Evolutionary conservation across 306 rosid genomes (phyloP).

Genomic region (Malus asiatica): DNA sequence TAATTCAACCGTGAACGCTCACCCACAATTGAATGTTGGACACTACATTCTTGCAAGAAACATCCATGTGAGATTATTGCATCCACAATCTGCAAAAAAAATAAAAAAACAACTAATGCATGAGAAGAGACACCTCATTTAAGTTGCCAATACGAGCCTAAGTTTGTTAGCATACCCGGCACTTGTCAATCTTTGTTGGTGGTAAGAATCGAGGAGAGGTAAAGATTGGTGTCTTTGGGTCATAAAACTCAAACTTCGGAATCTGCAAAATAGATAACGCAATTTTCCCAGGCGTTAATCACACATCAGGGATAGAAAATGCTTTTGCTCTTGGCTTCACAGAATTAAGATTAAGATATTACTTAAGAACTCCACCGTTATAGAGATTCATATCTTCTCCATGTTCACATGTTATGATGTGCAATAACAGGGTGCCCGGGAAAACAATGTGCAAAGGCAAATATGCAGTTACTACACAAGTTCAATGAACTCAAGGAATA

Average conservation of each 20-base stretch:
- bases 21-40: constrained; percentile 70
- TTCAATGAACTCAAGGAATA: neutral
- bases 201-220: constrained; percentile 93
- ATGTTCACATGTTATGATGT: neutral
- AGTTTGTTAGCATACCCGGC: constrained; percentile 44
- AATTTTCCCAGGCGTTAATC: constrained; percentile 12
- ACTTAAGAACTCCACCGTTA: neutral
- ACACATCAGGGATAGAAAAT: constrained; percentile 10
- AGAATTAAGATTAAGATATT: neutral
- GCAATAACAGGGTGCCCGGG: neutral
- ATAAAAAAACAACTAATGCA: constrained; percentile 19
- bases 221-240: constrained; percentile 78
- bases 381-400: neutral
- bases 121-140: constrained; percentile 11
- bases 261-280: constrained; percentile 32
- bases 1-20: constrained; percentile 80
- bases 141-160: neutral
- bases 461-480: neutral
- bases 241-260: constrained; percentile 73
- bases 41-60: constrained; percentile 60
- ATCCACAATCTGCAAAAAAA: constrained; percentile 48
- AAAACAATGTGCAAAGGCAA: neutral
- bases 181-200: constrained; percentile 84
- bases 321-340: neutral
- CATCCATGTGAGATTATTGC: constrained; percentile 95